Conservation (phyloP, 495 filamentous ascomycete genomes). For the Trichocladium uniseriatum region DNA sequence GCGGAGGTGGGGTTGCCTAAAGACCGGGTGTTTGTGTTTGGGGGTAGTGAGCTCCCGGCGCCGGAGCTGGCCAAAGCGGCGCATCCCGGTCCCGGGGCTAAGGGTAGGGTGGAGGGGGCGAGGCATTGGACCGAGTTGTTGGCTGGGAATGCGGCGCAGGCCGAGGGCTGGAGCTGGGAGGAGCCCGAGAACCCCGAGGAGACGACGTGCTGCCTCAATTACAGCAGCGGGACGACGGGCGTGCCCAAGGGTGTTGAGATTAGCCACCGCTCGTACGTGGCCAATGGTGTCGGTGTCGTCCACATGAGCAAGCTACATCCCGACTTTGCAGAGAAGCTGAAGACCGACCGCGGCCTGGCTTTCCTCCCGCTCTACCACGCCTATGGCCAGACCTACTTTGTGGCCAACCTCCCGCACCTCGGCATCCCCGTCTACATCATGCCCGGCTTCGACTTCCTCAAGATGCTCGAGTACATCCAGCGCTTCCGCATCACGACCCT, state of each 20-base stretch:
- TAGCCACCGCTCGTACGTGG: conserved; percentile 60
- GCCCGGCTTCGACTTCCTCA: conserved; percentile 61
- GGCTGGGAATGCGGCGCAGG: conserved; percentile 30
- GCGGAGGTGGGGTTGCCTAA: conserved; percentile 51
- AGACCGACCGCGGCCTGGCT: conserved; percentile 27
- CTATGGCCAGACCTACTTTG: conserved; percentile 43
- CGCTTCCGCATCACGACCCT: conserved; percentile 56
- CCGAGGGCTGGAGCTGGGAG: conserved; percentile 36
- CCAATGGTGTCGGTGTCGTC: conserved; percentile 52
- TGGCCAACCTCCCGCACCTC: conserved; percentile 28
- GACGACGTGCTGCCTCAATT: conserved; percentile 51
- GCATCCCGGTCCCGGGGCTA: conserved; percentile 28
- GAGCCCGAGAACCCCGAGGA: conserved; percentile 28
- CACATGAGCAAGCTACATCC: conserved; percentile 38
- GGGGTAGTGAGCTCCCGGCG: conserved; percentile 19
- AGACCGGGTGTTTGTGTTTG: conserved; percentile 41
- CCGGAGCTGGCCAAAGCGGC: conserved; percentile 33
- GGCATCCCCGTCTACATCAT: conserved; percentile 57
- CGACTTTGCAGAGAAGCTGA: conserved; percentile 28
- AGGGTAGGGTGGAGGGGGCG: conserved; percentile 29
- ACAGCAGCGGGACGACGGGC: conserved; percentile 71
- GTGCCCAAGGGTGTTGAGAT: conserved; percentile 79
- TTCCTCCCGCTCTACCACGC: conserved; percentile 74
- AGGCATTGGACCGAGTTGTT: conserved; percentile 37
- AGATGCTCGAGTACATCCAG: conserved; percentile 60